Conservation (phyloP, 495 filamentous ascomycete species). For the Geopyxis carbonaria region DNA sequence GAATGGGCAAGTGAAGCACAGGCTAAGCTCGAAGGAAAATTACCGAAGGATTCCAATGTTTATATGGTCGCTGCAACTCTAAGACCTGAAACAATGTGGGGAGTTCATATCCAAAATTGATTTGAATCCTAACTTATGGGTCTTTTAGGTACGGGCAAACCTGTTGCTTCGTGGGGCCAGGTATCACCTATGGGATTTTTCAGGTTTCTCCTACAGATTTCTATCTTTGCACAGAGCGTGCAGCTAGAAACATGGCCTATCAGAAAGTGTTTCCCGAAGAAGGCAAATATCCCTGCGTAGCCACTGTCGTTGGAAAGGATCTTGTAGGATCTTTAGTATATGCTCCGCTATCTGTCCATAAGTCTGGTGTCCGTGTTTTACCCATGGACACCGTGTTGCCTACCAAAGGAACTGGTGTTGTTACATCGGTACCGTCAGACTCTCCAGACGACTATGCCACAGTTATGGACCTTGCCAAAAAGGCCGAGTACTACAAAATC, state of each 20-base stretch:
- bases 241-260: constrained; percentile 91
- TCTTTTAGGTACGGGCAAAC: constrained; percentile 61
- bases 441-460: constrained; percentile 93
- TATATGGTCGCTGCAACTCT: constrained; percentile 85
- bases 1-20: constrained; percentile 65
- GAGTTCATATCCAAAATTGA: not conserved
- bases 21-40: constrained; percentile 51
- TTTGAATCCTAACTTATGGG: not conserved
- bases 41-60: constrained; percentile 66
- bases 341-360: constrained; percentile 80
- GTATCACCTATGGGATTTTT: constrained; percentile 80
- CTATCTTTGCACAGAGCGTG: constrained; percentile 67
- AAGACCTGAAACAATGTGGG: constrained; percentile 77
- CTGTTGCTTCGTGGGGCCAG: constrained; percentile 87
- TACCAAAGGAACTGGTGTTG: constrained; percentile 89
- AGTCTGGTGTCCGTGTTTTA: constrained; percentile 63
- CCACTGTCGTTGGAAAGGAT: constrained; percentile 55
- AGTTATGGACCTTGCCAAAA: constrained; percentile 73
- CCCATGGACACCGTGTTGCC: constrained; percentile 89
- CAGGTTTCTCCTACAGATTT: constrained; percentile 70
- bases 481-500: constrained; percentile 93
- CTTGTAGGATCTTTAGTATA: constrained; percentile 72
- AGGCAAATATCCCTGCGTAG: constrained; percentile 56
- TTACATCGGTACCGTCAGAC: constrained; percentile 87
- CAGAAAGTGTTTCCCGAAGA: constrained; percentile 66